phyloP scores from a whole-genome alignment of 163 green algal species.

The Chloromonas sp. region DNA sequence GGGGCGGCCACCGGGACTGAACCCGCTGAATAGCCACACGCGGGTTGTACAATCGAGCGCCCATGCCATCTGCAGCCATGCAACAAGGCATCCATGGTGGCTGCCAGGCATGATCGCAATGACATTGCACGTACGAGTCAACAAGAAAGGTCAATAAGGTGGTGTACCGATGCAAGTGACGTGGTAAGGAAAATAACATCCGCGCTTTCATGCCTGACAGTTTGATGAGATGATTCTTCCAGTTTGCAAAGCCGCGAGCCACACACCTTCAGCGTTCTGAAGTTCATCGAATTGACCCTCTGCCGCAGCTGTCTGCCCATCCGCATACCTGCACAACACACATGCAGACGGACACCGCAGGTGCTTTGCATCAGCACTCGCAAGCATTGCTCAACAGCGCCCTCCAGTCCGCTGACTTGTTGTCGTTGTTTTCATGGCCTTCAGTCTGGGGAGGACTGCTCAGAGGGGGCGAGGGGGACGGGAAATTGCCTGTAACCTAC shows the following conservation, averaged over 20 bases:
- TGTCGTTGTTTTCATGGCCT: too few species aligned
- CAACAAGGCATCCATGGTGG: neutral
- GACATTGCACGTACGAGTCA: neutral
- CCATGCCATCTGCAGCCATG: conserved; percentile 29
- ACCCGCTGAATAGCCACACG: conserved; percentile 32
- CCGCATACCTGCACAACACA: too few species aligned
- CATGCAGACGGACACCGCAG: too few species aligned
- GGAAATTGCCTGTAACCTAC: too few species aligned
- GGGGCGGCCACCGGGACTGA: conserved; percentile 48
- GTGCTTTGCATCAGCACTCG: too few species aligned
- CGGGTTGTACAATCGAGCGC: conserved; percentile 35
- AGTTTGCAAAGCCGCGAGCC: neutral
- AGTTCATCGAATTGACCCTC: neutral
- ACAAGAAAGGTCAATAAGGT: neutral
- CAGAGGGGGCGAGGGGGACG: too few species aligned
- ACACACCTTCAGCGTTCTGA: neutral
- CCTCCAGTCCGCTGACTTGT: too few species aligned
- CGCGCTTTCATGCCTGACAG: neutral
- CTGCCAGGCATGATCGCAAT: neutral
- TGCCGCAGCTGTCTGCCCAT: neutral
- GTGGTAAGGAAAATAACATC: neutral
- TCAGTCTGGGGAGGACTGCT: too few species aligned
- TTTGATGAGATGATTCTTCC: neutral
- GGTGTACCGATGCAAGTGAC: neutral
- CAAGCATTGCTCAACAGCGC: too few species aligned